Percentiles rank a stretch among this genome's conserved stretches.
Conservation (phyloP, 2,329 filamentous ascomycete species). For the Sphaerulina musiva region DNA sequence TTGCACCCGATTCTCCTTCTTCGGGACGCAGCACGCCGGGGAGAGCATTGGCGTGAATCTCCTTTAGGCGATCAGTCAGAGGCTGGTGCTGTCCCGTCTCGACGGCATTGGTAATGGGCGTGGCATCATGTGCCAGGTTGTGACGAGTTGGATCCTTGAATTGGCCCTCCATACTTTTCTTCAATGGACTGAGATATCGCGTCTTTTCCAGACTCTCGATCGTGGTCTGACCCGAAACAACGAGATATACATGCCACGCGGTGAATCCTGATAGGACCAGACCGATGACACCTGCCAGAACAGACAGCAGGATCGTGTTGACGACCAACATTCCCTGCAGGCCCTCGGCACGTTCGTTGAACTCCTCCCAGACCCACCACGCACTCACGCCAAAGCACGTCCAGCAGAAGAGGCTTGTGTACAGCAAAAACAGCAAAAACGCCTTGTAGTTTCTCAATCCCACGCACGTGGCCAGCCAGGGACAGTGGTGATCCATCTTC, state of each 20-base stretch:
- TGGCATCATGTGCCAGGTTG: slow-evolving; percentile 42
- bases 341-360: slow-evolving; percentile 63
- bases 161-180: slow-evolving; percentile 61
- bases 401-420: slow-evolving; percentile 80
- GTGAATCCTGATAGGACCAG: slow-evolving; percentile 86
- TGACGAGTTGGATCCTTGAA: slow-evolving; percentile 34
- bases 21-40: slow-evolving; percentile 74
- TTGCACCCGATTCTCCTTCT: slow-evolving; percentile 59
- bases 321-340: slow-evolving; percentile 71
- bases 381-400: slow-evolving; percentile 70
- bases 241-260: slow-evolving; percentile 81
- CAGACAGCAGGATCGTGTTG: slow-evolving; percentile 81
- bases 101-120: slow-evolving; percentile 4
- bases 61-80: slow-evolving; percentile 66
- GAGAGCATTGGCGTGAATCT: slow-evolving; percentile 74
- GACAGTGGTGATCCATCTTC: slow-evolving; percentile 99
- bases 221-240: slow-evolving; percentile 74
- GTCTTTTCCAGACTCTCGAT: slow-evolving; percentile 97
- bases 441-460: slow-evolving; percentile 92
- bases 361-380: slow-evolving; percentile 78
- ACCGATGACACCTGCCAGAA: slow-evolving; percentile 84
- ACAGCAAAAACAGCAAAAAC: slow-evolving; percentile 85
- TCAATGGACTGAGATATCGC: slow-evolving; percentile 76
- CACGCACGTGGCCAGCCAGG: slow-evolving; percentile 94
- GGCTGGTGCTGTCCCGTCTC: slow-evolving; percentile 19